Conservation (phyloP, 306 rosid species). For the Vigna nakashimae region DNA sequence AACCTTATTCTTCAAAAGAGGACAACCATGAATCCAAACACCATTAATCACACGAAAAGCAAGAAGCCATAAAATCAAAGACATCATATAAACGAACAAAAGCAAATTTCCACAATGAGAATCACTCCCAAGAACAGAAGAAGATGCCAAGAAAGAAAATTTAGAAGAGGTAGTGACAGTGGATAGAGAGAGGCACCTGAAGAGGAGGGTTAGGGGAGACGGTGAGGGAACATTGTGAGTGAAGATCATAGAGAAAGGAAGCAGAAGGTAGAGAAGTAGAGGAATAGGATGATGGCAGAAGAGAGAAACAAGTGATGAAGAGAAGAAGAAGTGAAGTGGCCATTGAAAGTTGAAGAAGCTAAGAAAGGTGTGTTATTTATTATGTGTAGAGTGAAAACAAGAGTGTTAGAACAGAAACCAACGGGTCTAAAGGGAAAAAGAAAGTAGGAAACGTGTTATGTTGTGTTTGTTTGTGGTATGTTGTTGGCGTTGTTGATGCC, state of each 20-base stretch:
- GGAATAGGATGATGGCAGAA: constrained; percentile 42
- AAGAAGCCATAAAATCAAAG: constrained; percentile 12
- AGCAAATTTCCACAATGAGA: constrained; percentile 24
- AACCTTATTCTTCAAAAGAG: constrained; percentile 27
- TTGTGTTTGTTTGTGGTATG: neutral
- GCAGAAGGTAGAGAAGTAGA: constrained; percentile 42
- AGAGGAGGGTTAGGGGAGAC: constrained; percentile 60
- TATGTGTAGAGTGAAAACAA: constrained; percentile 4
- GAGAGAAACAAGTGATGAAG: constrained; percentile 43
- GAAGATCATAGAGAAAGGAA: constrained; percentile 54
- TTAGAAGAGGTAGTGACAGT: constrained; percentile 7
- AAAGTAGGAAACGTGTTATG: neutral
- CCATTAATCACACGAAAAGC: constrained; percentile 6
- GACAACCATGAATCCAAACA: constrained; percentile 34
- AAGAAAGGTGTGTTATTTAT: constrained; percentile 4
- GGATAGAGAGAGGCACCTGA: constrained; percentile 52
- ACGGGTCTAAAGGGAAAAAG: neutral
- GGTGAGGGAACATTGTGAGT: constrained; percentile 71
- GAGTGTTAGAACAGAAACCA: neutral
- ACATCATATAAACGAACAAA: constrained; percentile 30
- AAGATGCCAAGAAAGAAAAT: neutral
- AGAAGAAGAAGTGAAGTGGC: constrained; percentile 48
- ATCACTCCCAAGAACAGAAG: neutral
- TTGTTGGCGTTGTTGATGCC: neutral
- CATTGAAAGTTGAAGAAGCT: constrained; percentile 49